Percentiles rank a stretch among this genome's conserved stretches.
phyloP scores from a whole-genome alignment of 352 stramenopile genomes.

The Phytophthora vignae region DNA sequence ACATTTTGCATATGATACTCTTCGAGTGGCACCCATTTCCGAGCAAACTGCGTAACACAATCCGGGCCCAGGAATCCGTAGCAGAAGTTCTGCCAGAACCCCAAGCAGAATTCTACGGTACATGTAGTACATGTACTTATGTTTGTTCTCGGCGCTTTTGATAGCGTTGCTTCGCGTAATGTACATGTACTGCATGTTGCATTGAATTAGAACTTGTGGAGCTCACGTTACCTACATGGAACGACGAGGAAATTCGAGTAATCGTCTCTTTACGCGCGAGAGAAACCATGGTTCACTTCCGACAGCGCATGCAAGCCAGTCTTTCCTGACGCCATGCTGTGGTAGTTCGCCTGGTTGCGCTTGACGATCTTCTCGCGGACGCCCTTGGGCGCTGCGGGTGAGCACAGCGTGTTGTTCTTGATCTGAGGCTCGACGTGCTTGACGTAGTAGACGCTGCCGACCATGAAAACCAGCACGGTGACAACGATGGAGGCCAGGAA shows the following conservation, averaged over 20 bases:
- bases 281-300: neutral
- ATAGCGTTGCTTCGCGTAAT: too few relatives aligned
- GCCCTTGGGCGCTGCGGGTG: conserved; percentile 31
- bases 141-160: too few relatives aligned
- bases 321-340: neutral
- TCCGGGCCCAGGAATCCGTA: neutral
- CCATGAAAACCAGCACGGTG: conserved; percentile 53
- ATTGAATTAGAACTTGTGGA: neutral
- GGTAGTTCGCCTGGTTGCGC: neutral
- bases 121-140: too few relatives aligned
- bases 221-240: neutral
- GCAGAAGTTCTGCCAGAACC: too few relatives aligned
- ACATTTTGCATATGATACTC: too few relatives aligned
- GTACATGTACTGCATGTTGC: too few relatives aligned
- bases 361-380: conserved; percentile 45
- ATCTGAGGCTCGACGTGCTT: conserved; percentile 41
- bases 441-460: conserved; percentile 59
- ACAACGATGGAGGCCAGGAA: conserved; percentile 71
- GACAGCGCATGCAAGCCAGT: neutral
- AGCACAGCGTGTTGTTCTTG: conserved; percentile 21
- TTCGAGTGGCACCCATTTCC: too few relatives aligned
- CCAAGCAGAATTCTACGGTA: too few relatives aligned
- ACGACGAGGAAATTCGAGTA: too few relatives aligned
- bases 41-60: too few relatives aligned
- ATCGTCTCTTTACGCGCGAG: too few relatives aligned